Evolutionary conservation across 306 rosid genomes (phyloP).

Genomic region (Cucurbita ficifolia): DNA sequence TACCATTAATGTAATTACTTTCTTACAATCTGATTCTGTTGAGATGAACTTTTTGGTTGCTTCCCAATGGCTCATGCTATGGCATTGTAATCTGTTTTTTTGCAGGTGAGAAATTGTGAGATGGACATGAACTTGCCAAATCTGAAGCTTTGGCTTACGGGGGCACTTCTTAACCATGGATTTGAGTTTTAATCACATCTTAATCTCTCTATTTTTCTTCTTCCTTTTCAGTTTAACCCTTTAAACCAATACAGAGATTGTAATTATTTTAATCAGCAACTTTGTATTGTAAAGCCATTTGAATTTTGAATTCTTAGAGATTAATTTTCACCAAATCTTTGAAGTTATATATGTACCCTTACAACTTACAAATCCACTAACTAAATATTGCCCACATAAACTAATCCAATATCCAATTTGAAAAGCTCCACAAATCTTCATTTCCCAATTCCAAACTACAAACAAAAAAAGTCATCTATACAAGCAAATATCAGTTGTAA

Average conservation of each 20-base stretch:
- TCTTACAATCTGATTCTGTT: too few species aligned
- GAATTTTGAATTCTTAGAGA: not conserved
- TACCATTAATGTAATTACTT: slow-evolving; percentile 36
- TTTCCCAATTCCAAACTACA: not conserved
- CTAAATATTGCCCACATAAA: not conserved
- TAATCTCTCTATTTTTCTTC: slow-evolving; percentile 4
- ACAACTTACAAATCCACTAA: too few species aligned
- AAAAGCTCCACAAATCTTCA: not conserved
- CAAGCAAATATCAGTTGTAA: too few species aligned
- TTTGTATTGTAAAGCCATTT: not conserved
- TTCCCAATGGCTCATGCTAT: too few species aligned
- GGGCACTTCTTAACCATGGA: slow-evolving; percentile 73
- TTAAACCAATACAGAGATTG: not conserved
- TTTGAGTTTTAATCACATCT: slow-evolving; percentile 36
- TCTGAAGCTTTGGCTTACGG: slow-evolving; percentile 84
- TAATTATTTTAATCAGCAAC: not conserved
- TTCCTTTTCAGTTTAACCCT: not conserved
- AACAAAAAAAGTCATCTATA: too few species aligned
- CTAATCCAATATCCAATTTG: not conserved
- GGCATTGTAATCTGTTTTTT: not conserved
- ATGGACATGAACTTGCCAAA: slow-evolving; percentile 54
- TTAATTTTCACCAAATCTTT: too few species aligned
- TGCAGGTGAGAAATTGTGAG: slow-evolving; percentile 47
- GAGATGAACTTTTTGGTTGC: too few species aligned
- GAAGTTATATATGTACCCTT: too few species aligned